Conservation (phyloP, 345 rosid genomes). For the Camelina neglecta region DNA sequence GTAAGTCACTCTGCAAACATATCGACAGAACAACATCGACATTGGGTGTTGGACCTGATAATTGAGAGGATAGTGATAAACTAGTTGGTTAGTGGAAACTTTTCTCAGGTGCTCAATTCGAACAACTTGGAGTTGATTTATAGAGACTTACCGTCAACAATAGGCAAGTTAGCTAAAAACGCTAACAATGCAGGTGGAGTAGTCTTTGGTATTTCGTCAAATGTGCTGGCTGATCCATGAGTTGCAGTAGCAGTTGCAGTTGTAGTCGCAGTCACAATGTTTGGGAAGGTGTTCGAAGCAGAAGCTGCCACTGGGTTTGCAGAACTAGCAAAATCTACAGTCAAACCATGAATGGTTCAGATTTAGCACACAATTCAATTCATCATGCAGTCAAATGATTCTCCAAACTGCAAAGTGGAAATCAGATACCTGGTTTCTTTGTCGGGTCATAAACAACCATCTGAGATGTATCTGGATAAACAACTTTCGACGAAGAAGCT, state of each 20-base stretch:
- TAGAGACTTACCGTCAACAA: conserved; percentile 63
- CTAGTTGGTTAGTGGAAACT: conserved; percentile 21
- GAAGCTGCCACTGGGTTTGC: conserved; percentile 49
- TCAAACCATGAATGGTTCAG: conserved; percentile 31
- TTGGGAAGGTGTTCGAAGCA: conserved; percentile 51
- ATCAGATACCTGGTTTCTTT: conserved; percentile 68
- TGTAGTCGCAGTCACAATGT: conserved; percentile 45
- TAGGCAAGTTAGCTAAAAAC: conserved; percentile 78
- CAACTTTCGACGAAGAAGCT: conserved; percentile 53
- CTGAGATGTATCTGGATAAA: conserved; percentile 71
- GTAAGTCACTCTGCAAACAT: conserved; percentile 81
- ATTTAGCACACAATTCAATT: not conserved
- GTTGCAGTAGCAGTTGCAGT: conserved; percentile 22
- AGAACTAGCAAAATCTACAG: conserved; percentile 50
- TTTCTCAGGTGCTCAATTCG: conserved; percentile 4
- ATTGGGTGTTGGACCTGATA: conserved; percentile 77
- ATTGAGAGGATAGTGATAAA: conserved; percentile 6
- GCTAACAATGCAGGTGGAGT: conserved; percentile 78
- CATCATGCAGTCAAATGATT: conserved; percentile 18
- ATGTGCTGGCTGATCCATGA: conserved; percentile 52
- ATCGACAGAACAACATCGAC: conserved; percentile 84
- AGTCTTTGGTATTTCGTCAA: conserved; percentile 75
- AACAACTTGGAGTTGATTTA: conserved; percentile 25
- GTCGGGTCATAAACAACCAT: conserved; percentile 76
- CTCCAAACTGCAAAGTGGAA: conserved; percentile 15